Conservation (phyloP, 257 asterid species). For the Parsonsia alboflavescens region DNA sequence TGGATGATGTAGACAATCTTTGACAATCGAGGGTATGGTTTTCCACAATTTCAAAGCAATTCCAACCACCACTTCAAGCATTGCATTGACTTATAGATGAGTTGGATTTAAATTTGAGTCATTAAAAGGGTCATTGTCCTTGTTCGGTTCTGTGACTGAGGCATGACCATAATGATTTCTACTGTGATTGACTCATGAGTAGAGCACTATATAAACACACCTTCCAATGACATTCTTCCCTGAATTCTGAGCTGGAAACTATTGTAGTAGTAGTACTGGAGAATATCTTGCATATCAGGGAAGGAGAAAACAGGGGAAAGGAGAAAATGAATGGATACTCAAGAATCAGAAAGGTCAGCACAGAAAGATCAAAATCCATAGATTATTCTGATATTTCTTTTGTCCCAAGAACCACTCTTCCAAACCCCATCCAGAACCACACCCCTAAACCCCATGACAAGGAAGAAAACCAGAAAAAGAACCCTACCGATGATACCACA, state of each 20-base stretch:
- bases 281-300: neutral
- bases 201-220: too few relatives aligned
- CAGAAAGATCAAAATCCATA: conserved; percentile 26
- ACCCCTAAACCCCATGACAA: neutral
- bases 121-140: too few relatives aligned
- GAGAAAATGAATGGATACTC: conserved; percentile 24
- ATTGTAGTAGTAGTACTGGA: neutral
- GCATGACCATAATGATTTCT: too few relatives aligned
- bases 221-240: too few relatives aligned
- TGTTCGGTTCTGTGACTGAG: too few relatives aligned
- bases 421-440: neutral
- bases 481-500: neutral
- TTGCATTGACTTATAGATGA: too few relatives aligned
- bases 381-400: conserved; percentile 23
- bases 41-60: conserved; percentile 18
- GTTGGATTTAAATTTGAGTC: too few relatives aligned
- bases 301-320: neutral
- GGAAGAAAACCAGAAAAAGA: neutral
- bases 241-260: too few relatives aligned
- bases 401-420: conserved; percentile 8
- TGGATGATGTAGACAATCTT: neutral
- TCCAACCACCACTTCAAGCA: conserved; percentile 15
- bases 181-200: too few relatives aligned
- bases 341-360: conserved; percentile 20
- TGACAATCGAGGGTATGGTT: conserved; percentile 10